These are phyloP conservation scores for Boletales sp. DNA, from an alignment of 768 basidiomycete species.

Conservation along the genomic window DNA sequence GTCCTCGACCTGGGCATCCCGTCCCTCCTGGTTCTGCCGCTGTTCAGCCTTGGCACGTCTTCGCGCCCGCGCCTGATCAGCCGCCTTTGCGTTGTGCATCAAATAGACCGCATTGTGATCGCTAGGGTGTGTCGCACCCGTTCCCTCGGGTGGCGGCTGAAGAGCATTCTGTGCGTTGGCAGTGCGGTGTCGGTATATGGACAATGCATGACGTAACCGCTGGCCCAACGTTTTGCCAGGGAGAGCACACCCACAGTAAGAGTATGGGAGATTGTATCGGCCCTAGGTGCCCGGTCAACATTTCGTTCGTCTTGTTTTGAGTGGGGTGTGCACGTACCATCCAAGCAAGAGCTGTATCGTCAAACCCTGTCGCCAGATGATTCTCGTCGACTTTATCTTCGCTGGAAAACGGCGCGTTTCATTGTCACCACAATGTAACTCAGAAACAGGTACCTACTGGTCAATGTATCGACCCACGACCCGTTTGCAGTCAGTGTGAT, in stretches of 20 bases:
- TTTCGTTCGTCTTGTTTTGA: no score
- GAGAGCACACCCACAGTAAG: conserved; percentile 55
- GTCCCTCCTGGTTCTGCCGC: conserved; percentile 1
- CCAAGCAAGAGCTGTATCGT: conserved; percentile 48
- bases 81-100: conserved; percentile 11
- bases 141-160: conserved; percentile 28
- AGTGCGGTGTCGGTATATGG: neutral
- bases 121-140: conserved; percentile 47
- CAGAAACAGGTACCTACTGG: conserved; percentile 38
- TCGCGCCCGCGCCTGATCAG: conserved; percentile 4
- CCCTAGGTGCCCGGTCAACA: conserved; percentile 20
- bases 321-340: conserved; percentile 22
- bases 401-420: conserved; percentile 21
- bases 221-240: conserved; percentile 43
- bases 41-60: conserved; percentile 9
- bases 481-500: conserved; percentile 38
- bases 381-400: conserved; percentile 52
- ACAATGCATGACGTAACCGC: conserved; percentile 32
- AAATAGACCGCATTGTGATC: conserved; percentile 49
- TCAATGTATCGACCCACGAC: conserved; percentile 48
- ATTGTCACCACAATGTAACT: neutral
- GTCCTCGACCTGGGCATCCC: neutral
- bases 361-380: conserved; percentile 42
- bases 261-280: conserved; percentile 51
- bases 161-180: conserved; percentile 13